Conservation (phyloP, 139 green algal species). For the Mesotaenium endlicherianum region DNA sequence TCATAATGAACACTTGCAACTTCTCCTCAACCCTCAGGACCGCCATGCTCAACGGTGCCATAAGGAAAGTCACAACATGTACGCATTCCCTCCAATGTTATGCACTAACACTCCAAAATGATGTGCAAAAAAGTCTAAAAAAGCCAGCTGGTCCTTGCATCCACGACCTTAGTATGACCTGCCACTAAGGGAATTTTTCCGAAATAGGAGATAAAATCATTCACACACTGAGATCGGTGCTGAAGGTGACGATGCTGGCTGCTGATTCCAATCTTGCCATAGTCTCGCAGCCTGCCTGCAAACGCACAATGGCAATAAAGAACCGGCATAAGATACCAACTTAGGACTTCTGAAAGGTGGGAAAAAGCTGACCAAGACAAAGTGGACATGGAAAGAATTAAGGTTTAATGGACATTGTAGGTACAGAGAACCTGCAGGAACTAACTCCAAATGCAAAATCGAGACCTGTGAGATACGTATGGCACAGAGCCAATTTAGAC, state of each 20-base stretch:
- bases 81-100: too few relatives aligned
- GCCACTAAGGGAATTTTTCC: slow-evolving; percentile 18
- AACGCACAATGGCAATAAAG: background rate
- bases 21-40: too few relatives aligned
- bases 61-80: too few relatives aligned
- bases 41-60: too few relatives aligned
- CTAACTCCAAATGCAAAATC: background rate
- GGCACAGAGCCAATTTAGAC: background rate
- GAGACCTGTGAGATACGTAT: background rate
- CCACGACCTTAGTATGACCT: slow-evolving; percentile 27
- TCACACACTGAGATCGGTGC: slow-evolving; percentile 16
- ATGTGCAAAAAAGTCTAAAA: too few relatives aligned
- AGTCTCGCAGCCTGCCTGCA: background rate
- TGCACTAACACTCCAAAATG: too few relatives aligned
- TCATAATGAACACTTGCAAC: too few relatives aligned
- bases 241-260: background rate
- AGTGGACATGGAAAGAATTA: background rate
- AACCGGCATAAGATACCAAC: background rate
- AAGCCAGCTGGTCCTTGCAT: too few relatives aligned
- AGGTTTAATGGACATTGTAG: background rate
- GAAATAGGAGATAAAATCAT: slow-evolving; percentile 7
- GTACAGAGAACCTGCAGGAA: background rate
- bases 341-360: background rate
- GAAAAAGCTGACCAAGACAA: slow-evolving; percentile 14
- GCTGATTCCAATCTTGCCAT: slow-evolving; percentile 20